phyloP scores from a whole-genome alignment of 1,139 yeast species.

The Eremothecium cymbalariae region DNA sequence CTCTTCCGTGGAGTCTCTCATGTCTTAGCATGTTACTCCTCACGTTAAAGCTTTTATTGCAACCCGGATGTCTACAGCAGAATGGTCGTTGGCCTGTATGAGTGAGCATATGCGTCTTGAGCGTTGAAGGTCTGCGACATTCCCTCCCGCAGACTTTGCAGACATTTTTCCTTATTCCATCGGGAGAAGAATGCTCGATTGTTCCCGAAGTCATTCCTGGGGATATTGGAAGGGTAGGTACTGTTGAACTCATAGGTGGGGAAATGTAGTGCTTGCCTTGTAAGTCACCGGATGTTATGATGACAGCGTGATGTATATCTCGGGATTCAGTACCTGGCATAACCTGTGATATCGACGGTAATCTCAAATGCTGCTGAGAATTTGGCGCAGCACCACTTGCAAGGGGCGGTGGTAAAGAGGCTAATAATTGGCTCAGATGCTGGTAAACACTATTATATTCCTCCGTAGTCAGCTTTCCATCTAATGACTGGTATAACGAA shows the following conservation, averaged over 20 bases:
- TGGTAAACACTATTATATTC: conserved; percentile 5
- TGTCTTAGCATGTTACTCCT: conserved; percentile 9
- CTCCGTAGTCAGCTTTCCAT: conserved; percentile 5
- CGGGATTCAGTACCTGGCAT: conserved; percentile 2
- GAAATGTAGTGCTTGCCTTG: conserved; percentile 3
- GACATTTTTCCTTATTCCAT: conserved; percentile 1
- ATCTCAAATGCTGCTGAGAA: conserved; percentile 1
- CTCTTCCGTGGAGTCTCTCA: conserved; percentile 7
- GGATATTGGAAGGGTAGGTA: conserved; percentile 2
- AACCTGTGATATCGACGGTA: conserved; percentile 5
- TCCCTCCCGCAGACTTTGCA: conserved; percentile 10
- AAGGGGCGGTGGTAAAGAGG: conserved; percentile 3
- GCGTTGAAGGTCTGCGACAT: conserved; percentile 9
- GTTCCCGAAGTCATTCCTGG: conserved; percentile 1
- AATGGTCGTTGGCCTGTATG: conserved; percentile 9
- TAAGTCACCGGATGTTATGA: conserved; percentile 1
- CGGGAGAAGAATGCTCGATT: conserved; percentile 1
- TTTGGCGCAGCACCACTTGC: too few relatives aligned
- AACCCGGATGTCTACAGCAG: conserved; percentile 7
- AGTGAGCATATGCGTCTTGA: conserved; percentile 9
- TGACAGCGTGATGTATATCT: conserved; percentile 1
- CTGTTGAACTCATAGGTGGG: conserved; percentile 5
- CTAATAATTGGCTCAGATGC: conserved; percentile 2
- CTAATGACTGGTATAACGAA: conserved; percentile 4
- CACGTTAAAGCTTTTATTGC: conserved; percentile 10